Evolutionary conservation across 371 early-diverging fungal genomes (phyloP).

Genomic region (Mucor irregularis): DNA sequence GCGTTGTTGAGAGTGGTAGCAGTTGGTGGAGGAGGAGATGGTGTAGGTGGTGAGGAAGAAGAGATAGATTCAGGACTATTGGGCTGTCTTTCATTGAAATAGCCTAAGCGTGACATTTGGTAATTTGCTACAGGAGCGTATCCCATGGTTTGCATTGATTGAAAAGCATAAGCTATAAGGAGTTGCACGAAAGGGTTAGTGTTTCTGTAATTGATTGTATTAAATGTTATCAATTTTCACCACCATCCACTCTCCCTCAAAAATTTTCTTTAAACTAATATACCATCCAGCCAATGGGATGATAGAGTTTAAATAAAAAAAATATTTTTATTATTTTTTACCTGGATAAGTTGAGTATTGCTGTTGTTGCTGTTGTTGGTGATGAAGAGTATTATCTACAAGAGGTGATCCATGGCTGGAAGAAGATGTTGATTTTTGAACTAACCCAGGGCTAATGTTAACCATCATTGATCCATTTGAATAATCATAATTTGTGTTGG

Average conservation of each 20-base stretch:
- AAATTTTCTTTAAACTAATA: background rate
- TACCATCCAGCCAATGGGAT: conserved; percentile 10
- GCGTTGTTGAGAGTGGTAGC: conserved; percentile 4
- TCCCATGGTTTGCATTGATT: conserved; percentile 33
- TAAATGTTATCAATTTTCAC: too few relatives aligned
- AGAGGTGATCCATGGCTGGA: conserved; percentile 1
- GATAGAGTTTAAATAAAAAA: conserved; percentile 13
- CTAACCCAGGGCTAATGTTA: conserved; percentile 35
- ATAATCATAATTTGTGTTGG: conserved; percentile 35
- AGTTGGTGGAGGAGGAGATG: conserved; percentile 16
- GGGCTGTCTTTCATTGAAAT: conserved; percentile 25
- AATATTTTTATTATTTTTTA: too few relatives aligned
- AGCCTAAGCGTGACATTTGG: conserved; percentile 27
- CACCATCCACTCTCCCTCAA: too few relatives aligned
- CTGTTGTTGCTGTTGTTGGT: conserved; percentile 21
- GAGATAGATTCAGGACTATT: conserved; percentile 42
- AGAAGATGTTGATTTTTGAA: conserved; percentile 25
- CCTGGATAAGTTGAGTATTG: conserved; percentile 31
- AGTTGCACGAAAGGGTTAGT: too few relatives aligned
- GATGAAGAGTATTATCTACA: background rate
- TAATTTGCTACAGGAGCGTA: conserved; percentile 28
- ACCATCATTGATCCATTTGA: conserved; percentile 33
- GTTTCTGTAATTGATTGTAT: too few relatives aligned
- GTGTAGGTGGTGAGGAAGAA: conserved; percentile 34
- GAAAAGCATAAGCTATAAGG: conserved; percentile 38